Evolutionary conservation across 208 protist species (phyloP).

Genomic region (Wallacemonas sp.): DNA sequence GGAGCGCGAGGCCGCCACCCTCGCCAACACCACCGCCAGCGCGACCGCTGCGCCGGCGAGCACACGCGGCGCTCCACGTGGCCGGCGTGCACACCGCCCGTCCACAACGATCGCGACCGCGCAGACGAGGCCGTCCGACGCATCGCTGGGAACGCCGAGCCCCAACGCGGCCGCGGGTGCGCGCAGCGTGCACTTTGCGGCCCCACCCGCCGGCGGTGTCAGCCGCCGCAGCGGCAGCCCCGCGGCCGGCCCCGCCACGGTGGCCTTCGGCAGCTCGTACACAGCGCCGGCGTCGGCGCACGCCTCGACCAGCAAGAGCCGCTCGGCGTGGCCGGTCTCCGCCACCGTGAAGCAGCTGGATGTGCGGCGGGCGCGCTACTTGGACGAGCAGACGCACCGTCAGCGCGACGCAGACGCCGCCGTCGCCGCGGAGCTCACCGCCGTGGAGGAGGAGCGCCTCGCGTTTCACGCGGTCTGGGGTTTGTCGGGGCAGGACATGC

Average conservation of each 20-base stretch:
- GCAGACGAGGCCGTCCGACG: too few relatives aligned
- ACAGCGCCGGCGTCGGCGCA: neutral
- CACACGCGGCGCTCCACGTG: too few relatives aligned
- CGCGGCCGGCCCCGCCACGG: neutral
- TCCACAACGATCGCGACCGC: too few relatives aligned
- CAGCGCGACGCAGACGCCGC: conserved; percentile 15
- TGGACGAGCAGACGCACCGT: conserved; percentile 12
- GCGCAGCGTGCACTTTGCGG: conserved; percentile 5
- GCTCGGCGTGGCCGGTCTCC: conserved; percentile 15
- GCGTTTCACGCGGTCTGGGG: conserved; percentile 69
- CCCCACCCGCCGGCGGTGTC: neutral
- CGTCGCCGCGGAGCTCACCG: conserved; percentile 16
- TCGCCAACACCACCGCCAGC: neutral
- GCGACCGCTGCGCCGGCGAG: neutral
- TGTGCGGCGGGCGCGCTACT: conserved; percentile 20
- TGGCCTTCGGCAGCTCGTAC: conserved; percentile 17
- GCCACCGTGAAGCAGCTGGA: conserved; percentile 37
- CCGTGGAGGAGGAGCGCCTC: conserved; percentile 27
- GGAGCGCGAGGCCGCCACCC: conserved; percentile 49
- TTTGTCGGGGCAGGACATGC: conserved; percentile 57
- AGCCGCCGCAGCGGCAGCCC: neutral
- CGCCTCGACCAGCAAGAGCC: neutral
- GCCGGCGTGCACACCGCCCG: too few relatives aligned
- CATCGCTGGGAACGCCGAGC: too few relatives aligned
- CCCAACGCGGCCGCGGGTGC: neutral